Evolutionary conservation across 2,329 filamentous ascomycete genomes (phyloP).

Genomic region (Aspergillus pseudoglaucus): DNA sequence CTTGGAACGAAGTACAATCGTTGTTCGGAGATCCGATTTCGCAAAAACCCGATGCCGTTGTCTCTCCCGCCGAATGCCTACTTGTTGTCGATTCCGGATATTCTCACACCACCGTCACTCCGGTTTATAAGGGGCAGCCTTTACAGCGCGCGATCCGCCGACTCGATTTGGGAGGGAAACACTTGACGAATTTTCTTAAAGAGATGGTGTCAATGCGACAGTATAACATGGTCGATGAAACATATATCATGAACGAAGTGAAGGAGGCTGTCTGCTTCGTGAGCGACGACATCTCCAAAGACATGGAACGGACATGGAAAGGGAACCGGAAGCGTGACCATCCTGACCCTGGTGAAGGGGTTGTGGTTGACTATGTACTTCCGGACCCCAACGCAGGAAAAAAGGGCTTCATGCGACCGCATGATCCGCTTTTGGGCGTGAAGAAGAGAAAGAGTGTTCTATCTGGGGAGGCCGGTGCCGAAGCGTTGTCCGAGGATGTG

Average conservation of each 20-base stretch:
- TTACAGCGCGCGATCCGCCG: slow-evolving; percentile 75
- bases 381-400: slow-evolving; percentile 65
- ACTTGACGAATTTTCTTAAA: slow-evolving; percentile 87
- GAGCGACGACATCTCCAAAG: slow-evolving; percentile 64
- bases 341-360: slow-evolving; percentile 28
- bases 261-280: slow-evolving; percentile 88
- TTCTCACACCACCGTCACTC: slow-evolving; percentile 85
- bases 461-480: slow-evolving; percentile 39
- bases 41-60: slow-evolving; percentile 34
- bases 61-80: slow-evolving; percentile 67
- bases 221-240: slow-evolving; percentile 92
- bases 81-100: slow-evolving; percentile 88
- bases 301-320: slow-evolving; percentile 82
- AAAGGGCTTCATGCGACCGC: slow-evolving; percentile 67
- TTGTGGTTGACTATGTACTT: slow-evolving; percentile 86
- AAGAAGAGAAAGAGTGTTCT: slow-evolving; percentile 44
- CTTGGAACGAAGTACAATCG: slow-evolving; percentile 69
- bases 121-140: slow-evolving; percentile 71
- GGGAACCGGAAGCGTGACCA: slow-evolving; percentile 49
- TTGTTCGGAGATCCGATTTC: slow-evolving; percentile 56
- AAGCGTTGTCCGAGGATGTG: slow-evolving; percentile 62
- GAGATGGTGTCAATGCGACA: slow-evolving; percentile 83
- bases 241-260: slow-evolving; percentile 89
- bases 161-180: slow-evolving; percentile 85
- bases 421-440: slow-evolving; percentile 61